Conservation (phyloP, 257 asterid species). For the Solanum verrucosum region DNA sequence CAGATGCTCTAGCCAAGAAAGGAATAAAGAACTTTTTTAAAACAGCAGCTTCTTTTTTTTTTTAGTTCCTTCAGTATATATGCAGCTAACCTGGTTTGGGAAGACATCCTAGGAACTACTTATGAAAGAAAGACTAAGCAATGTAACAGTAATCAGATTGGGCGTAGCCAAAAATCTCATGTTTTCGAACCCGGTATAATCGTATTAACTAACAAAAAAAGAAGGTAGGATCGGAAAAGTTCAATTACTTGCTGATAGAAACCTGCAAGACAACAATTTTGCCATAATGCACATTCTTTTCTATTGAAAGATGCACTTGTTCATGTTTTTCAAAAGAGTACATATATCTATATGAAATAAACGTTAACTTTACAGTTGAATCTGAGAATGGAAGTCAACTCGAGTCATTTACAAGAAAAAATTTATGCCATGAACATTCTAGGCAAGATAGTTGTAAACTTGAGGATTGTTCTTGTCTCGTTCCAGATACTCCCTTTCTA, state of each 20-base stretch:
- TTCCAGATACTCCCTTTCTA: slow-evolving; percentile 89
- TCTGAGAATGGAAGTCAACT: not conserved
- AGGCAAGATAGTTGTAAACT: not conserved
- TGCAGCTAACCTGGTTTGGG: not conserved
- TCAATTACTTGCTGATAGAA: not conserved
- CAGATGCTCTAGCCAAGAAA: not conserved
- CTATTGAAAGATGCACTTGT: not conserved
- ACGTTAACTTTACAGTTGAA: not conserved
- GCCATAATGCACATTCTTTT: not conserved
- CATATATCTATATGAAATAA: not conserved
- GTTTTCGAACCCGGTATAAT: not conserved
- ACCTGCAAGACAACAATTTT: not conserved
- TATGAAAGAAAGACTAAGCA: not conserved
- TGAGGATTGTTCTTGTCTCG: slow-evolving; percentile 35
- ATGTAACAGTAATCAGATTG: not conserved
- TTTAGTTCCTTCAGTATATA: not conserved
- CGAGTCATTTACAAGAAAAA: not conserved
- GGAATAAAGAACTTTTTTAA: not conserved
- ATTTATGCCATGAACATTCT: not conserved
- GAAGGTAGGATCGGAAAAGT: not conserved
- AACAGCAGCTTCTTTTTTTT: not conserved
- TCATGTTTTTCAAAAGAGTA: not conserved
- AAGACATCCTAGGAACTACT: not conserved
- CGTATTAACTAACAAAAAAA: not conserved
- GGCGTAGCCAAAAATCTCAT: not conserved